Conservation (phyloP, 1,284 basidiomycete species). For the Sporisorium exsertum region DNA sequence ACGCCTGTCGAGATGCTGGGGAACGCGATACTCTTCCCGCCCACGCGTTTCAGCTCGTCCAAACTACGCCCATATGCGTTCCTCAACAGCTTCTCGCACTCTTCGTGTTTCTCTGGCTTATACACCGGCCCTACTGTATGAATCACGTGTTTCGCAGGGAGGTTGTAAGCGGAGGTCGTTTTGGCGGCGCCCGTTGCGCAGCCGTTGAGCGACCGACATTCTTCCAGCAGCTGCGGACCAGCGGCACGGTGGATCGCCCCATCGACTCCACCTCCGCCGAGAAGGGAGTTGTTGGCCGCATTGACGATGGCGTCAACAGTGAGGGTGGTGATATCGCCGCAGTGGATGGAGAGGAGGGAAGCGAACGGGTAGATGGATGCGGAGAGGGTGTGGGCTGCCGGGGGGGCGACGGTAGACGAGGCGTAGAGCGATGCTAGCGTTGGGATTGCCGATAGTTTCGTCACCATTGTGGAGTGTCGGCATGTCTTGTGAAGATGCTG, state of each 20-base stretch:
- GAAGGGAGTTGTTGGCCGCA: constrained; percentile 60
- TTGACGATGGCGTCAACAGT: constrained; percentile 64
- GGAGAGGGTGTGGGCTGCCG: constrained; percentile 12
- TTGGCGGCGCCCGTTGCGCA: constrained; percentile 86
- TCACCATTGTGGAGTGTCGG: constrained; percentile 16
- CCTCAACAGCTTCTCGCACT: constrained; percentile 70
- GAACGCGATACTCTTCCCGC: constrained; percentile 55
- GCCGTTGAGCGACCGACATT: constrained; percentile 76
- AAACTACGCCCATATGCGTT: constrained; percentile 57
- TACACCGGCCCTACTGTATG: constrained; percentile 93
- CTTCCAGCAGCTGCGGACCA: constrained; percentile 78
- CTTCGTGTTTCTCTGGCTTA: background rate
- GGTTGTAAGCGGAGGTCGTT: constrained; percentile 74
- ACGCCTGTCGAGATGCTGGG: constrained; percentile 67
- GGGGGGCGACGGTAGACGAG: constrained; percentile 5
- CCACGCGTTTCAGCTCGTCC: constrained; percentile 33
- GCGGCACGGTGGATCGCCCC: constrained; percentile 89
- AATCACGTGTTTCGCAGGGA: constrained; percentile 78
- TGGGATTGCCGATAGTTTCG: constrained; percentile 19
- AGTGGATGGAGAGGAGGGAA: constrained; percentile 12
- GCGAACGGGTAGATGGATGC: constrained; percentile 32
- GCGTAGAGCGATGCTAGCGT: constrained; percentile 36
- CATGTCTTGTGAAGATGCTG: background rate
- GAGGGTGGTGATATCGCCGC: constrained; percentile 44
- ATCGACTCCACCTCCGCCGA: constrained; percentile 74